These are phyloP conservation scores for Escallonia rubra DNA, from an alignment of 129 eudicot genomes.

Conservation along the genomic window DNA sequence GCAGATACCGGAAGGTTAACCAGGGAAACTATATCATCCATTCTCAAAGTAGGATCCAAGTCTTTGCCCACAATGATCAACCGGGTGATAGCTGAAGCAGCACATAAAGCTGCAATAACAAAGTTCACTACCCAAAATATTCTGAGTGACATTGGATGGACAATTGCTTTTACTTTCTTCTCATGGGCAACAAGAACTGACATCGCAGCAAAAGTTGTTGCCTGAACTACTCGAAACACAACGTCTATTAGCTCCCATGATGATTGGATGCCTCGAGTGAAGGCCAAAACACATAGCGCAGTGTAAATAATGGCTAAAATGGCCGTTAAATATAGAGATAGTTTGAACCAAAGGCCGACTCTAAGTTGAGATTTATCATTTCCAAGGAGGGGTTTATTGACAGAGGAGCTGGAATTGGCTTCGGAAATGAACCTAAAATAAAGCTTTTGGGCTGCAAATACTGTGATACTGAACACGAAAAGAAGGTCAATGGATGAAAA, in stretches of 20 bases:
- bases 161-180: conserved; percentile 27
- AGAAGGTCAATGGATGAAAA: conserved; percentile 41
- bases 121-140: conserved; percentile 44
- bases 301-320: conserved; percentile 28
- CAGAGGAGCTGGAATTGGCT: conserved; percentile 26
- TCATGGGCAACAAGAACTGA: conserved; percentile 39
- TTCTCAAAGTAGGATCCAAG: conserved; percentile 14
- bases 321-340: conserved; percentile 20
- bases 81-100: conserved; percentile 30
- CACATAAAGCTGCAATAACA: conserved; percentile 27
- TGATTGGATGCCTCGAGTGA: conserved; percentile 16
- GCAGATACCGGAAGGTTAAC: conserved; percentile 36
- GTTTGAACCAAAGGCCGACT: conserved; percentile 41
- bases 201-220: conserved; percentile 27
- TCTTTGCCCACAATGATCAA: conserved; percentile 11
- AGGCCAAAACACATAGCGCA: conserved; percentile 28
- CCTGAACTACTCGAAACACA: conserved; percentile 47
- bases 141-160: conserved; percentile 51
- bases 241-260: conserved; percentile 32
- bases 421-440: conserved; percentile 26
- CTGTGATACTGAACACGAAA: conserved; percentile 30
- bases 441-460: conserved; percentile 37
- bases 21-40: conserved; percentile 30
- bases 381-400: conserved; percentile 42
- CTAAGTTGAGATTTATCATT: conserved; percentile 8